phyloP scores from a whole-genome alignment of 148 eudicot species.

The Silene latifolia region DNA sequence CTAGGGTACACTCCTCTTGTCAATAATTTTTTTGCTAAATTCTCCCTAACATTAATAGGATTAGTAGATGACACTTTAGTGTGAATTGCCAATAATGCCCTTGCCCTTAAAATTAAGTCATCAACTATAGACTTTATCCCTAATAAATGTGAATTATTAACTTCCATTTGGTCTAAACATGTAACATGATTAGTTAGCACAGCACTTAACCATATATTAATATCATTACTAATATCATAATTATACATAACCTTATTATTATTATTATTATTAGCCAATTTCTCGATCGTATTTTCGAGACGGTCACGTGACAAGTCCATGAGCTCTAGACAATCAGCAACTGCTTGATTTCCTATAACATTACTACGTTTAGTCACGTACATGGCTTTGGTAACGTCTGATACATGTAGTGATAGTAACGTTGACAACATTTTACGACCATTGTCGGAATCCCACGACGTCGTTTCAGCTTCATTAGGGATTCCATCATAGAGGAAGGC shows the following conservation, averaged over 20 bases:
- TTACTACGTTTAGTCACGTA: slow-evolving; percentile 8
- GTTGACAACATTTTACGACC: slow-evolving; percentile 10
- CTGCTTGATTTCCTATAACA: slow-evolving; percentile 5
- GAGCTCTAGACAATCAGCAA: slow-evolving; percentile 28
- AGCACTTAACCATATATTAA: slow-evolving; percentile 30
- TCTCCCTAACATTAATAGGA: too few species aligned
- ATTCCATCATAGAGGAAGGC: slow-evolving; percentile 8
- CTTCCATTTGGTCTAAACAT: slow-evolving; percentile 24
- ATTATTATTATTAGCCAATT: slow-evolving; percentile 2
- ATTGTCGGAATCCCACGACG: slow-evolving; percentile 7
- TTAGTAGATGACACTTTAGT: background rate
- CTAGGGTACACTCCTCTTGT: background rate
- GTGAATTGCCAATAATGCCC: slow-evolving; percentile 24
- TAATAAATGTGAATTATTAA: slow-evolving; percentile 8
- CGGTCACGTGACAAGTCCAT: slow-evolving; percentile 32
- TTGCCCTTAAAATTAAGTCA: slow-evolving; percentile 7
- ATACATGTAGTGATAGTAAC: slow-evolving; percentile 6
- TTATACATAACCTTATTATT: background rate
- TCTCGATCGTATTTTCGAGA: slow-evolving; percentile 9
- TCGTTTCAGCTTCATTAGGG: background rate
- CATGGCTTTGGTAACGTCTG: slow-evolving; percentile 17
- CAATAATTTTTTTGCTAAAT: background rate
- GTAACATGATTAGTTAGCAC: slow-evolving; percentile 34
- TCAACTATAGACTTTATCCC: slow-evolving; percentile 21
- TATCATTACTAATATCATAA: background rate